Evolutionary conservation across 495 filamentous ascomycete genomes (phyloP), one percentile per base, ranked within the genome.

Genomic region (Viridothelium virens): DNA sequence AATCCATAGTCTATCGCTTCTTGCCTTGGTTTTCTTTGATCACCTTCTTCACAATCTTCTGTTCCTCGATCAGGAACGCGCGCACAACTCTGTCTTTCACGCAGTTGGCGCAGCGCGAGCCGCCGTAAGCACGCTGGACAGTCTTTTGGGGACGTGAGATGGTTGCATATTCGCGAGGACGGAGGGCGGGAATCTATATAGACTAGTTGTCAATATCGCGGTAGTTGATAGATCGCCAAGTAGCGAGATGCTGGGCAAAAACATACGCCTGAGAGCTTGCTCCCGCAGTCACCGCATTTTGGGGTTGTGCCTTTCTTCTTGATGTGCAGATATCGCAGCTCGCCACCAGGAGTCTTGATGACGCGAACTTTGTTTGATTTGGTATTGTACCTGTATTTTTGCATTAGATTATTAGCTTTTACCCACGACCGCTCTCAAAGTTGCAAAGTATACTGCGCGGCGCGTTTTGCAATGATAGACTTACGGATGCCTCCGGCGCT

Each of bases 1-100:
- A 41, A 5, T 37, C n/a, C 37, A 11, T 31, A 3, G 31, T 72
- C 69, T 80, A 81, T 59, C 81, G 85, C 82, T 90, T 90, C 89
- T 95, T 96, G 78, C 84, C 80, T 83, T 92, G 89, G 70, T 82
- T 89, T 83, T 96, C 91, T 87, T 95, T 93, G 79, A 96, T 86
- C 74, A 97, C 94, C 89, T 97, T 97, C 91, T 99, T 97, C 81
- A 99, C 95, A 73, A 99, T 97, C 91, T 97, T 97, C 85, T 99
- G 94, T 86, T 99, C 94, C 85, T 97, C 94, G 72, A 97, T 97
- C 82, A 97, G 82, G 87, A 97, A 97, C 56, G 94, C 95, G 70
- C 95, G 90, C 65, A 96, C 90, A 71, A 99, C 86, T 71, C 94
- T 85, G 84, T 99, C 95, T 82, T 93, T 93, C 74, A 97, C 94